Base-by-base conservation (phyloP, 495 filamentous ascomycete genomes). In the Hypoxylon fuscum region DNA sequence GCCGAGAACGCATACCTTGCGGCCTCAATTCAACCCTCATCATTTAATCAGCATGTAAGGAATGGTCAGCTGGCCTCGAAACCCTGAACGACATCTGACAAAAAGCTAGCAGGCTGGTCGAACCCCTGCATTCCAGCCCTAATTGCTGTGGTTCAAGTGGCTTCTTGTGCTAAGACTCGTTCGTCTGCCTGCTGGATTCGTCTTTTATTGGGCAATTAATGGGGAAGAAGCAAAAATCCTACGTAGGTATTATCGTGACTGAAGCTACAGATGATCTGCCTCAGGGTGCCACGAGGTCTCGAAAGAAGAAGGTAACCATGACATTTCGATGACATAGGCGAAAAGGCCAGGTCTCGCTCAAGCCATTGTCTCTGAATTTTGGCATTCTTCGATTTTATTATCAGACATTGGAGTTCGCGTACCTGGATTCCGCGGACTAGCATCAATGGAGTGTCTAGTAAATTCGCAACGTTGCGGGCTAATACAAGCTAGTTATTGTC, bases 41-140 rank as follows among this genome's bases (percentile, higher is more conserved):
- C 51, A 65, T 53, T 53, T 57, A n/a, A 61, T 61, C 47, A 54
- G 46, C 56, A 60, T 66, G 63, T 57, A 61, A 61, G 63, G 56
- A 57, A 35, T 41, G 57, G 42, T 66, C 63, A 61, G 63, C 57
- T 66, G 63, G 56, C 43, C 57, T 53, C 53, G 57, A 57, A 61
- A 61, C 63, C 63, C 63, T 66, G 62, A 52, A 57, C 40, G 46
- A 61, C 51, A 60, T 61, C 62, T 66, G 51, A 61, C 49, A 48
- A 54, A 57, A 66, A n/a, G n/a, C n/a, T n/a, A n/a, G n/a, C n/a
- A n/a, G n/a, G 62, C 51, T 66, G 62, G 44, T 32, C 45, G n/a
- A 63, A 60, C 57, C 63, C 63, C 63, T 66, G 63, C 53, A 56
- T 55, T 57, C 63, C 63, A 66, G 63, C 63, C 63, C 63, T 66